phyloP scores from a whole-genome alignment of 495 filamentous ascomycete genomes.

The Talaromyces proteolyticus region DNA sequence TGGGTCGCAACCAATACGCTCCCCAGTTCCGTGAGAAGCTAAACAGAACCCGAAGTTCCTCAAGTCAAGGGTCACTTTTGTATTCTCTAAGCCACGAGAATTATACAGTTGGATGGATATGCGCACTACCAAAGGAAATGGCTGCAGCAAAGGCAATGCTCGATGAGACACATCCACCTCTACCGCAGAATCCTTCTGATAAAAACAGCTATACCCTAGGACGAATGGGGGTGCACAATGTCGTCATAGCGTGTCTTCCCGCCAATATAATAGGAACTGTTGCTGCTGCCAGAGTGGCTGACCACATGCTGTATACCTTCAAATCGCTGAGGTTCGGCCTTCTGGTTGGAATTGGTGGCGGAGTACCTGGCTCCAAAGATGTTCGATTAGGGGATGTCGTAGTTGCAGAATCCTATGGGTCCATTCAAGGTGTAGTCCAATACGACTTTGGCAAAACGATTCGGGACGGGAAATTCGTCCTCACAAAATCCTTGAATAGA shows the following conservation, averaged over 20 bases:
- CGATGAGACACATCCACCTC: constrained; percentile 27
- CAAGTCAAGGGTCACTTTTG: neutral
- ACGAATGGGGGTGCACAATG: constrained; percentile 21
- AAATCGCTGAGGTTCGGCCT: constrained; percentile 23
- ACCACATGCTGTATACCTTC: constrained; percentile 24
- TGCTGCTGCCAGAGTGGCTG: constrained; percentile 22
- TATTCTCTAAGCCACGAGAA: constrained; percentile 9
- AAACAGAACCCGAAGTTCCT: neutral
- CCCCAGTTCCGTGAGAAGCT: neutral
- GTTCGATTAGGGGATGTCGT: constrained; percentile 26
- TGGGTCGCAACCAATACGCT: neutral
- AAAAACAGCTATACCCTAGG: constrained; percentile 23
- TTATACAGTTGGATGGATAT: constrained; percentile 47
- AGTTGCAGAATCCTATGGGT: constrained; percentile 9
- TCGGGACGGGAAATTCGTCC: constrained; percentile 7
- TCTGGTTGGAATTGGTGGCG: constrained; percentile 38
- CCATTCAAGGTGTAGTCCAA: constrained; percentile 12
- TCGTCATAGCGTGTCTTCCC: constrained; percentile 25
- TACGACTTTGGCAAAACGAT: constrained; percentile 15
- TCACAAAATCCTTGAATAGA: constrained; percentile 16
- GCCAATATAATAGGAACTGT: constrained; percentile 18
- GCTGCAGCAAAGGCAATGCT: constrained; percentile 31
- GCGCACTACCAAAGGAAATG: constrained; percentile 29
- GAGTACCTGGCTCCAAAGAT: constrained; percentile 18
- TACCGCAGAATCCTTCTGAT: constrained; percentile 10